Conservation (phyloP, 2,329 filamentous ascomycete species). For the Fusarium concolor region DNA sequence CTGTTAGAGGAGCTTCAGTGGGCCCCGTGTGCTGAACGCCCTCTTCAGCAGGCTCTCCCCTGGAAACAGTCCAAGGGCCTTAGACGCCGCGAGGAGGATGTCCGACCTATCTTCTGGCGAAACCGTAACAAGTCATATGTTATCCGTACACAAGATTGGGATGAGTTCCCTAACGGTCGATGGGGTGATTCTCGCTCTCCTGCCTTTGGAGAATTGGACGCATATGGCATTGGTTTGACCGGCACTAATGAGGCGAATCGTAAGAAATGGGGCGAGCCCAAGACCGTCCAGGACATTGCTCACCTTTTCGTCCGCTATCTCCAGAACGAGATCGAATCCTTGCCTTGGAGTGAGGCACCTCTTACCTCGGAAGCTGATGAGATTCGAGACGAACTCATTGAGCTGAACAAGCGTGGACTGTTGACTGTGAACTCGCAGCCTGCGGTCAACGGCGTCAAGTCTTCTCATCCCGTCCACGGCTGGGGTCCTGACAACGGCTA, state of each 20-base stretch:
- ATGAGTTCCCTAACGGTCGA: constrained; percentile 97
- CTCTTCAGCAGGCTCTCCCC: constrained; percentile 88
- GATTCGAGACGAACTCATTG: constrained; percentile 81
- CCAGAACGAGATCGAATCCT: constrained; percentile 78
- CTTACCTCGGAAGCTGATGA: constrained; percentile 84
- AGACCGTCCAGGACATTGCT: constrained; percentile 81
- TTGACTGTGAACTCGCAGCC: constrained; percentile 98
- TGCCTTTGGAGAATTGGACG: constrained; percentile 93
- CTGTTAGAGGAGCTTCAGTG: constrained; percentile 90
- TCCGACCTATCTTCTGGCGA: constrained; percentile 98
- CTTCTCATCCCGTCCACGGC: constrained; percentile 85
- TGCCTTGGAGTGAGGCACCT: constrained; percentile 94
- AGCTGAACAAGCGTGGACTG: constrained; percentile 86
- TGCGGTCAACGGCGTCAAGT: constrained; percentile 90
- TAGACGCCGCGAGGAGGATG: constrained; percentile 90
- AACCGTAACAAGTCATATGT: constrained; percentile 97
- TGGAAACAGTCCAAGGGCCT: constrained; percentile 96
- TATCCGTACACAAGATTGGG: constrained; percentile 96
- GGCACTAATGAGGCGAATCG: constrained; percentile 97
- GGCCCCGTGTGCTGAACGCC: constrained; percentile 80
- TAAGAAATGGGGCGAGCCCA: constrained; percentile 91
- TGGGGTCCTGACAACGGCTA: constrained; percentile 97
- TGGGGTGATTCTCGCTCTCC: constrained; percentile 98
- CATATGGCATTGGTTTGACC: constrained; percentile 92
- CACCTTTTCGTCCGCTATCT: constrained; percentile 88